Conservation (phyloP, 371 early-diverging fungal species). For the Mortierella sp. region DNA sequence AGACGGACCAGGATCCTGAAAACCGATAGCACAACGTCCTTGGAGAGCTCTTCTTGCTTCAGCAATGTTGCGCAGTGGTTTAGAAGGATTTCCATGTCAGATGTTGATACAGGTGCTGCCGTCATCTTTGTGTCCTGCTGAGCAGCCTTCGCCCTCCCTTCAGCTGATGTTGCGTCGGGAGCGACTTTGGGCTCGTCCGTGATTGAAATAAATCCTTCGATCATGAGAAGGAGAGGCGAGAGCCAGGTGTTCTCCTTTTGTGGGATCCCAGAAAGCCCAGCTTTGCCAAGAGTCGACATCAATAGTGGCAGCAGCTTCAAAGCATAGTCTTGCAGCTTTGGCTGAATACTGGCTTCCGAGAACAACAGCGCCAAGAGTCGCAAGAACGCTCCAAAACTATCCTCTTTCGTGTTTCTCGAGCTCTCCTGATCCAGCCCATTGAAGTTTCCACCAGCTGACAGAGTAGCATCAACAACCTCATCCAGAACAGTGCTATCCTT, state of each 20-base stretch:
- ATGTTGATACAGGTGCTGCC: conserved; percentile 28
- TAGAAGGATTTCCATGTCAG: conserved; percentile 57
- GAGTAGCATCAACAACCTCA: conserved; percentile 34
- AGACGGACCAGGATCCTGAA: conserved; percentile 84
- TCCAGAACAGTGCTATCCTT: conserved; percentile 60
- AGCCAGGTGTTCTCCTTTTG: conserved; percentile 66
- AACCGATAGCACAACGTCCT: conserved; percentile 70
- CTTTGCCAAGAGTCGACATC: conserved; percentile 57
- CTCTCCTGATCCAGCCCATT: conserved; percentile 6
- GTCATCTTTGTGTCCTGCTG: conserved; percentile 47
- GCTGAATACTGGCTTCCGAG: conserved; percentile 65
- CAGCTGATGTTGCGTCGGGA: conserved; percentile 42
- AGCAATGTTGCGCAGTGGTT: conserved; percentile 60
- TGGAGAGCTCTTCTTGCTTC: conserved; percentile 59
- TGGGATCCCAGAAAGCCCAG: not conserved
- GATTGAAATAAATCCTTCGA: conserved; percentile 73
- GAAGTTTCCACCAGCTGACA: conserved; percentile 11
- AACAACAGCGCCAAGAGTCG: conserved; percentile 77
- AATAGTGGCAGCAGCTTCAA: conserved; percentile 56
- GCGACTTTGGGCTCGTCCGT: conserved; percentile 69
- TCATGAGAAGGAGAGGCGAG: conserved; percentile 70
- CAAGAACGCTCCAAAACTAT: conserved; percentile 61
- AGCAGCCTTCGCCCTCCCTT: conserved; percentile 43
- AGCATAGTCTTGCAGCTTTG: conserved; percentile 55
- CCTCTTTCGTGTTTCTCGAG: conserved; percentile 18